Evolutionary conservation across 2,329 filamentous ascomycete species (phyloP).

Genomic region (Talaromyces sp.): DNA sequence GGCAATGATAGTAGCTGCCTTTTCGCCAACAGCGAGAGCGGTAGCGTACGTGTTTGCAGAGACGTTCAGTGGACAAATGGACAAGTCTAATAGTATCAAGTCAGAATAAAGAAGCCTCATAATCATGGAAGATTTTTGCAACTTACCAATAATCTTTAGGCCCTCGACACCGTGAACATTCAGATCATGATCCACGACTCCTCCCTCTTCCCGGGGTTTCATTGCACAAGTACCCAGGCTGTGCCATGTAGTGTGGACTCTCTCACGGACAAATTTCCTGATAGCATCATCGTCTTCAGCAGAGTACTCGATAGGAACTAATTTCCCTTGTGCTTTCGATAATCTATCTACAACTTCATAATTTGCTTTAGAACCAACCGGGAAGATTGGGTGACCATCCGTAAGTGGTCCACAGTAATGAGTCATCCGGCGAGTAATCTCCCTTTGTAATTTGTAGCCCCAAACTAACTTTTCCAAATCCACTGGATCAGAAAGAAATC

Average conservation of each 20-base stretch:
- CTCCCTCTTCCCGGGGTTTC: conserved; percentile 15
- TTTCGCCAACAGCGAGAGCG: conserved; percentile 49
- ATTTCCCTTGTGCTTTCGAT: conserved; percentile 24
- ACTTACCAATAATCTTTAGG: conserved; percentile 15
- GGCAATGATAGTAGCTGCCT: conserved; percentile 33
- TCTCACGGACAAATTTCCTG: conserved; percentile 42
- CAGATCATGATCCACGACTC: conserved; percentile 20
- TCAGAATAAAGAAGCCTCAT: background rate
- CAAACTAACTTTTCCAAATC: conserved; percentile 60
- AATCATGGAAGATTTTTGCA: background rate
- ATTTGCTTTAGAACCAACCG: conserved; percentile 46
- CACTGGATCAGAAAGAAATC: conserved; percentile 55
- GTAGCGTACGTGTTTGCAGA: conserved; percentile 46
- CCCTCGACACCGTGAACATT: conserved; percentile 18
- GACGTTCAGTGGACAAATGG: conserved; percentile 37
- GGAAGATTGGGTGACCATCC: conserved; percentile 37
- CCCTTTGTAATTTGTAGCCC: conserved; percentile 64
- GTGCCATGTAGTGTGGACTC: conserved; percentile 45
- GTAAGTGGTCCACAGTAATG: conserved; percentile 48
- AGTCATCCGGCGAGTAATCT: conserved; percentile 56
- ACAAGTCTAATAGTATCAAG: conserved; percentile 24
- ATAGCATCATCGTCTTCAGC: conserved; percentile 50
- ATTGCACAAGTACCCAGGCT: conserved; percentile 35
- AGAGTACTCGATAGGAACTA: conserved; percentile 47
- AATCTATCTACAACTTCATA: conserved; percentile 23